Percentiles rank a stretch among this genome's conserved stretches.
phyloP scores from a whole-genome alignment of 495 filamentous ascomycete genomes.

The Aspergillus indologenus region DNA sequence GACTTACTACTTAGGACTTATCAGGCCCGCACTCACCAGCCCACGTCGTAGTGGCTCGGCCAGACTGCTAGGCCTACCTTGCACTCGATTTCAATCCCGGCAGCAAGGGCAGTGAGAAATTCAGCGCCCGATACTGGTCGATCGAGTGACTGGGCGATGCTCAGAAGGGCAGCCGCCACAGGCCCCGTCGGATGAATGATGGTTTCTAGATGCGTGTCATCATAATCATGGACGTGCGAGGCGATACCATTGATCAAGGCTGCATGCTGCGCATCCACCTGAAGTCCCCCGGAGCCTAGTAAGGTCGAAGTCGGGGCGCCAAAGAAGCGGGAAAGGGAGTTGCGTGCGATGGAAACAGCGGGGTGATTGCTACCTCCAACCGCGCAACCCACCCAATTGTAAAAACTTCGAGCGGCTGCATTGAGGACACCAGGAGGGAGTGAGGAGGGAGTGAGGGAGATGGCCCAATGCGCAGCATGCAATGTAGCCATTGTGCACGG shows the following conservation, averaged over 20 bases:
- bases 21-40: slow-evolving; percentile 32
- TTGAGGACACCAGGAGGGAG: neutral
- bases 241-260: slow-evolving; percentile 54
- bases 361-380: slow-evolving; percentile 47
- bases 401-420: slow-evolving; percentile 31
- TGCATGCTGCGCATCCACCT: slow-evolving; percentile 48
- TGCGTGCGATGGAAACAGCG: slow-evolving; percentile 40
- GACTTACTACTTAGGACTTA: neutral
- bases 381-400: slow-evolving; percentile 53
- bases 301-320: slow-evolving; percentile 43
- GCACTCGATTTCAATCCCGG: slow-evolving; percentile 51
- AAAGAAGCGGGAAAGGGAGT: slow-evolving; percentile 42
- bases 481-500: neutral
- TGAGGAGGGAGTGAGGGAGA: neutral
- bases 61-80: slow-evolving; percentile 49
- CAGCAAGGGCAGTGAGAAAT: slow-evolving; percentile 50
- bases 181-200: slow-evolving; percentile 55
- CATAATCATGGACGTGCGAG: slow-evolving; percentile 55
- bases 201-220: slow-evolving; percentile 55
- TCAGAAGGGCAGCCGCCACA: slow-evolving; percentile 48
- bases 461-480: slow-evolving; percentile 4
- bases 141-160: slow-evolving; percentile 36
- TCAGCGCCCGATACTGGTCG: slow-evolving; percentile 38
- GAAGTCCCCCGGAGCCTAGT: slow-evolving; percentile 31
- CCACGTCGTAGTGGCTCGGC: slow-evolving; percentile 54